Conservation (phyloP, 495 filamentous ascomycete species). For the Penicillium maclennaniae region DNA sequence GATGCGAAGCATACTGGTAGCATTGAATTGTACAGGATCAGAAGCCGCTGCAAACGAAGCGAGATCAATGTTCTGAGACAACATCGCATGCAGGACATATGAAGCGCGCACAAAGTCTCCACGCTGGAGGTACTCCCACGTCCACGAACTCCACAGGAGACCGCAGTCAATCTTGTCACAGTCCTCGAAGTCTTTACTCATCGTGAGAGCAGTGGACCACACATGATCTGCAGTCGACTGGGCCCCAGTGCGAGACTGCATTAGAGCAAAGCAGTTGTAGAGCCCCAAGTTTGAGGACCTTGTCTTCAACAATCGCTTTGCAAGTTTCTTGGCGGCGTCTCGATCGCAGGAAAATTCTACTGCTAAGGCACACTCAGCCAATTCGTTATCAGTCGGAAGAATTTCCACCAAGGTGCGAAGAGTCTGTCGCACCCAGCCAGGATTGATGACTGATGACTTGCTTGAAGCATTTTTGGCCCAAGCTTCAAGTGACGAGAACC, state of each 20-base stretch:
- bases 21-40: conserved; percentile 15
- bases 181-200: conserved; percentile 44
- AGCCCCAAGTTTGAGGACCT: conserved; percentile 60
- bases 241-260: conserved; percentile 60
- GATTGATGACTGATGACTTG: conserved; percentile 22
- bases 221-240: conserved; percentile 55
- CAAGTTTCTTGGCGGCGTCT: conserved; percentile 59
- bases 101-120: conserved; percentile 44
- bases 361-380: conserved; percentile 71
- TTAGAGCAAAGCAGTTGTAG: conserved; percentile 75
- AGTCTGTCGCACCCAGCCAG: conserved; percentile 47
- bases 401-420: conserved; percentile 54
- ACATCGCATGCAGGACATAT: conserved; percentile 44
- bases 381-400: conserved; percentile 37
- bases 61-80: conserved; percentile 27
- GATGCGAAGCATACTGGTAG: conserved; percentile 51
- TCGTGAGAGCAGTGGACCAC: conserved; percentile 60
- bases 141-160: conserved; percentile 66
- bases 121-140: conserved; percentile 61
- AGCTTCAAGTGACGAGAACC: conserved; percentile 42
- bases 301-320: conserved; percentile 68
- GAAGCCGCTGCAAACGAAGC: conserved; percentile 18
- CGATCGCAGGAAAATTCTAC: conserved; percentile 59
- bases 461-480: conserved; percentile 23
- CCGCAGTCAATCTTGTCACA: conserved; percentile 39